Conservation (phyloP, 2,329 filamentous ascomycete species). For the Periconia digitata region DNA sequence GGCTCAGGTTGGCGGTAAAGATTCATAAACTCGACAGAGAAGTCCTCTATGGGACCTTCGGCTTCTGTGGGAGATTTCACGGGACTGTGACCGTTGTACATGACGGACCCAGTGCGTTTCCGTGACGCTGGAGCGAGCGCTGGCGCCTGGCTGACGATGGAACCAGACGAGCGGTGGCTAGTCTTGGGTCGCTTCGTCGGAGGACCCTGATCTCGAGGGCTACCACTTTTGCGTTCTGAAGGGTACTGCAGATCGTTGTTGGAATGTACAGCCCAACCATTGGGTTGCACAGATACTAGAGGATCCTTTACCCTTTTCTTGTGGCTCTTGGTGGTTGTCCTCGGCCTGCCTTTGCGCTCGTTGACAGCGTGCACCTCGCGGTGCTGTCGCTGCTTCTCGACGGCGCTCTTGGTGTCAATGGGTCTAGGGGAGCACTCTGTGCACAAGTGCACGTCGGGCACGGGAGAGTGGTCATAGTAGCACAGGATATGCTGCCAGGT, state of each 20-base stretch:
- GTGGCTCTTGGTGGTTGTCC: conserved; percentile 75
- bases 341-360: conserved; percentile 69
- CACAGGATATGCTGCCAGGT: conserved; percentile 99
- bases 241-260: conserved; percentile 58
- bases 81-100: conserved; percentile 69
- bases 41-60: conserved; percentile 67
- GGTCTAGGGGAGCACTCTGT: conserved; percentile 80
- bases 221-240: conserved; percentile 52
- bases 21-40: conserved; percentile 73
- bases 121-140: conserved; percentile 63
- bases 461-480: conserved; percentile 79
- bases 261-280: conserved; percentile 62
- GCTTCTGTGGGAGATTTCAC: conserved; percentile 72
- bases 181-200: conserved; percentile 78
- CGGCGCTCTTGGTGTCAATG: conserved; percentile 73
- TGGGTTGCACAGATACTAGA: conserved; percentile 60
- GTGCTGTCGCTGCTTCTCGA: conserved; percentile 67
- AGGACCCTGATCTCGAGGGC: conserved; percentile 57
- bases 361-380: conserved; percentile 60
- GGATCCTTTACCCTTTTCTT: conserved; percentile 83
- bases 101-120: conserved; percentile 62
- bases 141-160: conserved; percentile 66
- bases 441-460: conserved; percentile 78
- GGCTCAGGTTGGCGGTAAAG: conserved; percentile 67
- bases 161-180: conserved; percentile 77